A percentile compares a stretch with the other conserved stretches of the same genome.
phyloP scores from a whole-genome alignment of 2,329 filamentous ascomycete genomes.

The Exophiala alcalophila region DNA sequence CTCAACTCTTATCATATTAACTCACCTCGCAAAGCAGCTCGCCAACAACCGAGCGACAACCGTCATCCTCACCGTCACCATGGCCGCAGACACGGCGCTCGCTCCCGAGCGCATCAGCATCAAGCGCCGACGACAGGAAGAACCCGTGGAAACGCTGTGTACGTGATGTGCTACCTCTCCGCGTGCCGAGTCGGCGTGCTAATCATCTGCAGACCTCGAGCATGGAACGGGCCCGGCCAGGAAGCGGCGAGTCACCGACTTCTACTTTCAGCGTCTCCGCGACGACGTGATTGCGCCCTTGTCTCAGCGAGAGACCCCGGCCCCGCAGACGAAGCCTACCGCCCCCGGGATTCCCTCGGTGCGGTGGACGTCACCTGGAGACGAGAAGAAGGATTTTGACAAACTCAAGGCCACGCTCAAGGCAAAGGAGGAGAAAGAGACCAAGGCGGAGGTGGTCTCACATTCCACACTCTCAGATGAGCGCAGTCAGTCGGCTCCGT shows the following conservation, averaged over 20 bases:
- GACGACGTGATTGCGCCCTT: constrained; percentile 21
- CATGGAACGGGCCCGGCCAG: constrained; percentile 41
- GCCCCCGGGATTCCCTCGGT: constrained; percentile 38
- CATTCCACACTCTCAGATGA: no score
- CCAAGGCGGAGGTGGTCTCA: not conserved
- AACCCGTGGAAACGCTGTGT: constrained; percentile 56
- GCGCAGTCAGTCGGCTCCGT: constrained; percentile 9
- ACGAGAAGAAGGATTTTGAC: constrained; percentile 37
- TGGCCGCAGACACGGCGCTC: constrained; percentile 39
- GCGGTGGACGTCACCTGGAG: constrained; percentile 43
- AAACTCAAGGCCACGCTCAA: constrained; percentile 15
- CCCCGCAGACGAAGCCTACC: constrained; percentile 24
- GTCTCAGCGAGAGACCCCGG: constrained; percentile 12
- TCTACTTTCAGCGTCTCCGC: constrained; percentile 45
- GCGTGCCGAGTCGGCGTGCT: constrained; percentile 2
- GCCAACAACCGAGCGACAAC: no score
- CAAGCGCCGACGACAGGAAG: constrained; percentile 57
- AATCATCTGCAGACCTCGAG: constrained; percentile 41
- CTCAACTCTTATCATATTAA: no score
- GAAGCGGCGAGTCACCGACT: constrained; percentile 50
- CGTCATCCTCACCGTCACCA: not conserved
- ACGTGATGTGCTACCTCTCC: constrained; percentile 25
- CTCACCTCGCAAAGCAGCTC: no score
- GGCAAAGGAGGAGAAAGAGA: constrained; percentile 5
- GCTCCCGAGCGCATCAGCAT: constrained; percentile 53